These are phyloP conservation scores for Ceratobasidium sp. DNA, from an alignment of 1,284 basidiomycete genomes.

Conservation along the genomic window DNA sequence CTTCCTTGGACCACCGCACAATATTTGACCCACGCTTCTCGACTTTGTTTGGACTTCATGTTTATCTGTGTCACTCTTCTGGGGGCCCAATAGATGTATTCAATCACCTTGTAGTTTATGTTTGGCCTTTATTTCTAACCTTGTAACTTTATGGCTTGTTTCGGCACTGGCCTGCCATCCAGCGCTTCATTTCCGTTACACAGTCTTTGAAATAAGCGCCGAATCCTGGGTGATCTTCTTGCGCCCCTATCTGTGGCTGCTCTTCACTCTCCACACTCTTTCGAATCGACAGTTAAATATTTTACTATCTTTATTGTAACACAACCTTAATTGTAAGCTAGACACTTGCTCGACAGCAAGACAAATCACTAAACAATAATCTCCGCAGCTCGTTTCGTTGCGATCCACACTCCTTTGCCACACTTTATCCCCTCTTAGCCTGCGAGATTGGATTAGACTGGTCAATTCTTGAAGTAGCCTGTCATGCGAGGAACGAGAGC, in stretches of 20 bases:
- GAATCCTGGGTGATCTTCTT: not conserved
- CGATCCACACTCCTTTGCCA: conserved; percentile 40
- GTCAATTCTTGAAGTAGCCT: not conserved
- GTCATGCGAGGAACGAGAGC: conserved; percentile 4
- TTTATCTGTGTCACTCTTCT: too few relatives aligned
- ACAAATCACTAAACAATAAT: not conserved
- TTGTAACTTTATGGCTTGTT: too few relatives aligned
- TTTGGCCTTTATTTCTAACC: too few relatives aligned
- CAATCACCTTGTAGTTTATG: too few relatives aligned
- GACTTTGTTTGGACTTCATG: too few relatives aligned
- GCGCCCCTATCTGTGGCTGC: not conserved
- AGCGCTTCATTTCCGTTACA: too few relatives aligned
- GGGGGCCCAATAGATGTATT: too few relatives aligned
- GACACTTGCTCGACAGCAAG: not conserved
- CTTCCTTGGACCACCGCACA: too few relatives aligned
- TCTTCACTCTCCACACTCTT: not conserved
- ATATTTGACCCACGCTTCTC: too few relatives aligned
- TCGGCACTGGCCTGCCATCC: too few relatives aligned
- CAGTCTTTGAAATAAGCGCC: too few relatives aligned
- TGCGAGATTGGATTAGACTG: conserved; percentile 1
- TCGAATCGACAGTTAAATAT: not conserved
- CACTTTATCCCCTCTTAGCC: conserved; percentile 28
- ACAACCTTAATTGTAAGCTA: conserved; percentile 1
- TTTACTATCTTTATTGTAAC: not conserved
- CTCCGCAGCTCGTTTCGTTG: not conserved